Conservation (phyloP, 2,329 filamentous ascomycete genomes). For the Chaetomium globosum region DNA sequence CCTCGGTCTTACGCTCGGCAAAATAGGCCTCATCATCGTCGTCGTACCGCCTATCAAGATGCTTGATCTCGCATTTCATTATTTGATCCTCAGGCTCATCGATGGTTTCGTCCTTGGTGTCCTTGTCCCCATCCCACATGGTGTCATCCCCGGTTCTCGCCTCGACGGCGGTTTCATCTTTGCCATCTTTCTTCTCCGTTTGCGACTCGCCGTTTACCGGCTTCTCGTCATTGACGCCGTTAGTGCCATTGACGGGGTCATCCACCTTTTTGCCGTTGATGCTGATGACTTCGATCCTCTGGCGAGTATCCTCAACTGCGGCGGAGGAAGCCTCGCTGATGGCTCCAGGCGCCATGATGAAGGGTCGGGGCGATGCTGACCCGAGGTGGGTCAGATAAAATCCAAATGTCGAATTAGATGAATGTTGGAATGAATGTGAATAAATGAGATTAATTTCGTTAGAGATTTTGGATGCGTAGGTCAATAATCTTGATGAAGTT, state of each 20-base stretch:
- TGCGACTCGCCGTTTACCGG: slow-evolving; percentile 7
- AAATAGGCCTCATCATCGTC: slow-evolving; percentile 39
- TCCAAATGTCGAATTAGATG: neutral
- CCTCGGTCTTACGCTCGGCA: slow-evolving; percentile 35
- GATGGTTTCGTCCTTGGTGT: slow-evolving; percentile 9
- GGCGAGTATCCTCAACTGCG: neutral
- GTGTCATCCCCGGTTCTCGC: neutral
- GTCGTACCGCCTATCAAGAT: slow-evolving; percentile 38
- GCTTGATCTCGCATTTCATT: slow-evolving; percentile 41
- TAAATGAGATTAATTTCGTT: neutral
- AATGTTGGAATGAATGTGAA: neutral
- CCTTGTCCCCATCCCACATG: neutral
- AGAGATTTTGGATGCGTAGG: neutral
- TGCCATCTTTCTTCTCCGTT: neutral
- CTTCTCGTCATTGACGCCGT: neutral
- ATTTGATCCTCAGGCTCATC: slow-evolving; percentile 33
- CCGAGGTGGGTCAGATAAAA: neutral
- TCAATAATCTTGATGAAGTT: neutral
- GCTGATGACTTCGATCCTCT: slow-evolving; percentile 4
- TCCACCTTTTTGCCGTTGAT: slow-evolving; percentile 11
- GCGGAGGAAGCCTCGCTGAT: slow-evolving; percentile 8
- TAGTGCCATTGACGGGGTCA: slow-evolving; percentile 10
- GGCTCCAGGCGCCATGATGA: slow-evolving; percentile 23
- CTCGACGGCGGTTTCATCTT: slow-evolving; percentile 6
- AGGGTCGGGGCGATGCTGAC: neutral